phyloP scores from a whole-genome alignment of 768 basidiomycete species.

The Gloeostereum incarnatum region DNA sequence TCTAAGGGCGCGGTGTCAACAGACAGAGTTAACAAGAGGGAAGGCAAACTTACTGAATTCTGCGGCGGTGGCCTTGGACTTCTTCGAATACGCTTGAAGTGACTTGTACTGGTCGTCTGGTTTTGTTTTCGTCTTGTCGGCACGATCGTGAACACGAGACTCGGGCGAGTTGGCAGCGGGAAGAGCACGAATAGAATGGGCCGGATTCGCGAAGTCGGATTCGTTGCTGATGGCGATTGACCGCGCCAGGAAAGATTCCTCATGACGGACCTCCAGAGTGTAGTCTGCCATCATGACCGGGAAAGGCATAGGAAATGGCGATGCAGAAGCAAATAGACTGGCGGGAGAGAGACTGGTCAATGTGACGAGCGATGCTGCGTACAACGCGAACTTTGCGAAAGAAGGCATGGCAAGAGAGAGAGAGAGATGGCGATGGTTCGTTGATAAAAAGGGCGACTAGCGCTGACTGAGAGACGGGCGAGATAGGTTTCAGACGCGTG shows the following conservation, averaged over 20 bases:
- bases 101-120: too few relatives aligned
- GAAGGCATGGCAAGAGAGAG: conserved; percentile 17
- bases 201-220: background rate
- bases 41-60: too few relatives aligned
- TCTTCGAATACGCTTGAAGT: too few relatives aligned
- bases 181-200: background rate
- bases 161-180: background rate
- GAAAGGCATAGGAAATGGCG: conserved; percentile 21
- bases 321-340: conserved; percentile 18
- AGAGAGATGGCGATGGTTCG: conserved; percentile 10
- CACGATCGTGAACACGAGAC: background rate
- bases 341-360: conserved; percentile 21
- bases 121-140: background rate
- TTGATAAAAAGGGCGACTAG: conserved; percentile 16
- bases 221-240: background rate
- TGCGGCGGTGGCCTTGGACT: conserved; percentile 21
- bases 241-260: background rate
- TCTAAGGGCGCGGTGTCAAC: too few relatives aligned
- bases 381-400: conserved; percentile 26
- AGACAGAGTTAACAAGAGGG: too few relatives aligned
- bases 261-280: too few relatives aligned
- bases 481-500: too few relatives aligned
- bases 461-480: conserved; percentile 10
- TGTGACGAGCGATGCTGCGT: conserved; percentile 27
- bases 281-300: conserved; percentile 5